A percentile compares a stretch with the other conserved stretches of the same genome.
phyloP scores from a whole-genome alignment of 2,329 filamentous ascomycete species.

The Phialophora expanda region DNA sequence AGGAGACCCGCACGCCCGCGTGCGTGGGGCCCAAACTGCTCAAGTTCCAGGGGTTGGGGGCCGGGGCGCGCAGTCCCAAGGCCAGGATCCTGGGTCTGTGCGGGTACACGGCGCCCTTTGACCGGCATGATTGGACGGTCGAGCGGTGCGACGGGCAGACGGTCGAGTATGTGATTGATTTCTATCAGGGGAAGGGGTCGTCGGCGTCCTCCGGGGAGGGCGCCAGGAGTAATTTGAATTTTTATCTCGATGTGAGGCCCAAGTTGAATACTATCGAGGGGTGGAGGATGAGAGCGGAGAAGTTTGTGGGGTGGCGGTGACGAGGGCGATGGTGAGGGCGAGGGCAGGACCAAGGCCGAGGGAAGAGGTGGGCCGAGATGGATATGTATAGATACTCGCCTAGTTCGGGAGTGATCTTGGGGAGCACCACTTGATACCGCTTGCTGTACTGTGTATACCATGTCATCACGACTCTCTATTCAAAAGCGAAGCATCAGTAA shows the following conservation, averaged over 20 bases:
- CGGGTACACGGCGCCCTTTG: conserved; percentile 91
- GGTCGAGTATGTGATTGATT: conserved; percentile 97
- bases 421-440: neutral
- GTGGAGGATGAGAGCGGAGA: conserved; percentile 60
- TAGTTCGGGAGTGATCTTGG: neutral
- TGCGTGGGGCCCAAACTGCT: conserved; percentile 81
- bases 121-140: conserved; percentile 96
- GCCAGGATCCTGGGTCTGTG: conserved; percentile 71
- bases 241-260: conserved; percentile 69
- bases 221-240: conserved; percentile 58
- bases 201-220: conserved; percentile 24
- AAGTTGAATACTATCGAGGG: conserved; percentile 69
- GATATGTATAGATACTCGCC: neutral
- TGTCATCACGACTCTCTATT: conserved; percentile 3
- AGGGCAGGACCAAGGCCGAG: neutral
- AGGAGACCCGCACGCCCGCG: neutral
- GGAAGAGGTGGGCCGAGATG: neutral
- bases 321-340: conserved; percentile 32
- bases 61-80: conserved; percentile 71
- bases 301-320: conserved; percentile 43
- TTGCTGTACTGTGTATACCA: neutral
- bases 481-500: neutral
- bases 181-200: conserved; percentile 74
- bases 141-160: conserved; percentile 77
- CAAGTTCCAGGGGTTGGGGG: conserved; percentile 73